Base-by-base conservation (phyloP, 495 filamentous ascomycete species). In the Penicillium cosmopolitanum region DNA sequence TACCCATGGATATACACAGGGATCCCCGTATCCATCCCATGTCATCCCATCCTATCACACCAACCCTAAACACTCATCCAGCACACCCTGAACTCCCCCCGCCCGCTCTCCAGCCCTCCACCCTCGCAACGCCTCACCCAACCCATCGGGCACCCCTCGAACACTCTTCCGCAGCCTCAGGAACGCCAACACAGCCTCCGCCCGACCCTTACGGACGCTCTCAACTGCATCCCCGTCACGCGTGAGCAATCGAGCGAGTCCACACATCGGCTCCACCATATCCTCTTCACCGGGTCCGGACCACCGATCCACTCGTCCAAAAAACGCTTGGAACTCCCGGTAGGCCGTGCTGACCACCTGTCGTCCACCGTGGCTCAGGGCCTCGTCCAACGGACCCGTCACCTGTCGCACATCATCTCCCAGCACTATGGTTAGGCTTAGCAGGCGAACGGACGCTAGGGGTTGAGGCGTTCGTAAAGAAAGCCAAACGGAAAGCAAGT, bases 271-370 rank as follows among this genome's bases (percentile, higher is more conserved):
- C 5, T 50, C 61, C 47, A 68, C 63, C 42, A 74, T 38, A 19
- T 62, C 66, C 50, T 53, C 50, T 56, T 67, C 65, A 61, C 66
- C 67, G 50, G 56, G 33, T 12, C 36, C 57, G 21, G 38, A 50
- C 72, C 73, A 71, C 53, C 58, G 58, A 58, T 67, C 62, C 53
- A 82, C 57, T 55, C 69, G 74, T 23, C 51, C 63, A 50, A 81
- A 78, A 6, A 80, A 62, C 56, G 53, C 60, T 62, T 72, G 73
- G 59, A 81, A 71, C 56, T 76, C 74, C 11, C 76, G 70, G 60
- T 79, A 82, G 25, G 76, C 69, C 38, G 73, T 73, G 54, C 72
- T 67, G 61, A 80, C 73, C 60, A 81, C 75, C 38, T 66, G 64
- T 66, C 75, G 69, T 21, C 66, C 75, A 18, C 78, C 74, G 34